A percentile compares a stretch with the other conserved stretches of the same genome.
These are phyloP conservation scores for Stachybotrys elegans DNA, from an alignment of 2,329 filamentous ascomycete genomes.

Conservation along the genomic window DNA sequence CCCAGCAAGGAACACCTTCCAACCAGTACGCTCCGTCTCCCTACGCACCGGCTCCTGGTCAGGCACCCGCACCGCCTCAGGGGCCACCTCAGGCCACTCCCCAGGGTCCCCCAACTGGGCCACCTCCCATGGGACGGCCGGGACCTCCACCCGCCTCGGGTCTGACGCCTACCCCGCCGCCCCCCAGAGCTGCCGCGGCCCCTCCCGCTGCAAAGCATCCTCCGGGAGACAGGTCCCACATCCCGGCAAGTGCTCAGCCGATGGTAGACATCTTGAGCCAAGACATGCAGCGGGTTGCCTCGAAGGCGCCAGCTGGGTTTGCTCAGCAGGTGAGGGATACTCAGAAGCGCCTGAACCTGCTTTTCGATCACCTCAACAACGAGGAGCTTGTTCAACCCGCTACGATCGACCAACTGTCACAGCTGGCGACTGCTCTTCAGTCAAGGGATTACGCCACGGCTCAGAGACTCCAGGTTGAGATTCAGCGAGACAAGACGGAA, in stretches of 20 bases:
- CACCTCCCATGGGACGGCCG: slow-evolving; percentile 24
- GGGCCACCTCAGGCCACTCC: slow-evolving; percentile 31
- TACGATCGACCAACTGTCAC: slow-evolving; percentile 63
- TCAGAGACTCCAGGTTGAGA: slow-evolving; percentile 64
- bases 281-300: slow-evolving; percentile 85
- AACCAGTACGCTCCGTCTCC: slow-evolving; percentile 60
- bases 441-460: slow-evolving; percentile 65
- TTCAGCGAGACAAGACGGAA: slow-evolving; percentile 70
- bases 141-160: slow-evolving; percentile 22
- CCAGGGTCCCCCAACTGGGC: slow-evolving; percentile 24
- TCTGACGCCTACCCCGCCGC: slow-evolving; percentile 35
- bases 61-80: slow-evolving; percentile 28
- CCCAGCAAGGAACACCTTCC: slow-evolving; percentile 40
- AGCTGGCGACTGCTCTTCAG: slow-evolving; percentile 62
- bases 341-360: slow-evolving; percentile 82
- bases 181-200: slow-evolving; percentile 44
- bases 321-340: slow-evolving; percentile 88
- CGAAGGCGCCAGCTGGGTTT: slow-evolving; percentile 80
- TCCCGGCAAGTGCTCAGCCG: slow-evolving; percentile 68
- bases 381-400: slow-evolving; percentile 80
- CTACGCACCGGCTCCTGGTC: slow-evolving; percentile 29
- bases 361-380: slow-evolving; percentile 98
- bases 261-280: slow-evolving; percentile 75
- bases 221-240: slow-evolving; percentile 84
- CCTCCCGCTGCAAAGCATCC: slow-evolving; percentile 62